These are phyloP conservation scores for Henckelia pumila DNA, from an alignment of 257 asterid species.

Conservation along the genomic window DNA sequence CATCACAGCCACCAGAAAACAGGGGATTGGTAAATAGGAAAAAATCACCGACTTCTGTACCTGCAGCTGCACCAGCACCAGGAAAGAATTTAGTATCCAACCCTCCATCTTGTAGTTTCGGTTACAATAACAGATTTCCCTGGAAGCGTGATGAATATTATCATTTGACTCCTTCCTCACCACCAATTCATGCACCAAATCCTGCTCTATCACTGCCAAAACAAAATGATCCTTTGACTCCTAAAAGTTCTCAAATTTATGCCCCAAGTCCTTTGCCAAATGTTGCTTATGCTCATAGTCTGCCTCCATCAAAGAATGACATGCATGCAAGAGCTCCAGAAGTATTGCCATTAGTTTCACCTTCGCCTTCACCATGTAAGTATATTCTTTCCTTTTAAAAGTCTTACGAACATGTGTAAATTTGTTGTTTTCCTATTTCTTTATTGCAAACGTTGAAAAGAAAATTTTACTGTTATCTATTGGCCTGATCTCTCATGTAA, in stretches of 20 bases:
- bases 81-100: too few species aligned
- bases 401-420: background rate
- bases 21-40: conserved; percentile 27
- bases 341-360: conserved; percentile 47
- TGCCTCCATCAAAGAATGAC: conserved; percentile 52
- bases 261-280: conserved; percentile 51
- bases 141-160: conserved; percentile 38
- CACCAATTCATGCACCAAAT: conserved; percentile 55
- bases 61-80: too few species aligned
- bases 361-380: conserved; percentile 77
- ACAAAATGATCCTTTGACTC: conserved; percentile 31
- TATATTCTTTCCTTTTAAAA: conserved; percentile 25
- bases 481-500: background rate
- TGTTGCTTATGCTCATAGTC: conserved; percentile 46
- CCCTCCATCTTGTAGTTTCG: too few species aligned
- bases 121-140: too few species aligned
- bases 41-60: too few species aligned
- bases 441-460: background rate
- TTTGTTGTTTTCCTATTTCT: background rate
- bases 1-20: conserved; percentile 49
- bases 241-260: conserved; percentile 37
- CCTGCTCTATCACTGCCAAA: conserved; percentile 50
- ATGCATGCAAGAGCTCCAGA: conserved; percentile 48
- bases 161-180: conserved; percentile 42
- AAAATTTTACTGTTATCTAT: background rate